Conservation (phyloP, 371 early-diverging fungal genomes). For the Mucor ambiguus region DNA sequence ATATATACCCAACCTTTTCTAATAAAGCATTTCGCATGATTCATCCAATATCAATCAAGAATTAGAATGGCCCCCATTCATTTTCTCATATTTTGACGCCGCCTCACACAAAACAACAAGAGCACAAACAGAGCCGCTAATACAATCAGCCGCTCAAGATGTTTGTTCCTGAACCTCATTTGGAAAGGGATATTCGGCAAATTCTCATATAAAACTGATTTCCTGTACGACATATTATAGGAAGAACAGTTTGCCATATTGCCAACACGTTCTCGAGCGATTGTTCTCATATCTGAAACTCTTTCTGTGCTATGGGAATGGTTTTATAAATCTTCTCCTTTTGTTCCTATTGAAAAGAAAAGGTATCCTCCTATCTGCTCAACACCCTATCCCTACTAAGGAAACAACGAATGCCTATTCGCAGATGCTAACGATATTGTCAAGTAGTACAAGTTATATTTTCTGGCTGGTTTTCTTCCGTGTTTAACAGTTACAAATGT, state of each 20-base stretch:
- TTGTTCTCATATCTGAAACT: neutral
- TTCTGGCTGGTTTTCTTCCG: slow-evolving; percentile 1
- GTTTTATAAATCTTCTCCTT: neutral
- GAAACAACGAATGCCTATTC: neutral
- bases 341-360: neutral
- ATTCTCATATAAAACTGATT: neutral
- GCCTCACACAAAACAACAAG: neutral
- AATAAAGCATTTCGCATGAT: slow-evolving; percentile 4
- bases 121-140: neutral
- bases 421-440: neutral
- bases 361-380: neutral
- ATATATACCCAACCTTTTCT: neutral
- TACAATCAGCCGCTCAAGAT: neutral
- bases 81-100: neutral
- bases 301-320: neutral
- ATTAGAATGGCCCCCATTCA: neutral
- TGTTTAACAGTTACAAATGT: neutral
- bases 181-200: slow-evolving; percentile 6
- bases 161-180: neutral
- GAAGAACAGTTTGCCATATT: neutral
- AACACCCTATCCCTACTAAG: neutral
- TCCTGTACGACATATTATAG: neutral
- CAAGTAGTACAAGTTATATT: neutral
- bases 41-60: neutral
- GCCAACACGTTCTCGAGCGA: neutral